Conservation (phyloP, 2,329 filamentous ascomycete genomes). For the Penicillium digitatum region DNA sequence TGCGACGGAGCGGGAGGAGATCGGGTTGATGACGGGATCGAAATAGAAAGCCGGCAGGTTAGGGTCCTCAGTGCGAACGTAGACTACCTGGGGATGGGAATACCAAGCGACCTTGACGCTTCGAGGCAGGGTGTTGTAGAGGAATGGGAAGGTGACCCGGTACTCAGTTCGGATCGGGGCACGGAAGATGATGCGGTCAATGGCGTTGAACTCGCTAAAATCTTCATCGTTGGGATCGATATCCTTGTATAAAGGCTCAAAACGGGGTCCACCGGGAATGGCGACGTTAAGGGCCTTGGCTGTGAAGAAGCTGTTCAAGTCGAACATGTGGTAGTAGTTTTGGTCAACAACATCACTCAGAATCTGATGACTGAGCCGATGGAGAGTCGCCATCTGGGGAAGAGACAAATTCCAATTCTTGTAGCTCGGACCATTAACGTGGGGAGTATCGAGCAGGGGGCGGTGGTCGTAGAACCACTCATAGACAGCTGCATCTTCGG, state of each 20-base stretch:
- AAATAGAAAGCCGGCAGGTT: slow-evolving; percentile 95
- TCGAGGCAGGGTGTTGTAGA: slow-evolving; percentile 93
- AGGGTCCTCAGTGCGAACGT: slow-evolving; percentile 79
- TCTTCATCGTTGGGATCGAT: slow-evolving; percentile 98
- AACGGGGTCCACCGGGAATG: slow-evolving; percentile 92
- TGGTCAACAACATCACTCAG: slow-evolving; percentile 89
- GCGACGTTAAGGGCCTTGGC: slow-evolving; percentile 97
- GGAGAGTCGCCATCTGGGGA: slow-evolving; percentile 92
- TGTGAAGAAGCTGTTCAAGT: slow-evolving; percentile 88
- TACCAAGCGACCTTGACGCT: slow-evolving; percentile 94
- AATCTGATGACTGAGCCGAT: slow-evolving; percentile 84
- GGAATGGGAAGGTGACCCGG: slow-evolving; percentile 85
- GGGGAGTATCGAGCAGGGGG: slow-evolving; percentile 81
- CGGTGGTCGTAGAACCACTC: slow-evolving; percentile 98
- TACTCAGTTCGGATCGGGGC: slow-evolving; percentile 93
- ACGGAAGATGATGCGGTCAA: slow-evolving; percentile 98
- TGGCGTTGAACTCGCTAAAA: slow-evolving; percentile 99
- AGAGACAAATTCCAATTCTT: slow-evolving; percentile 90
- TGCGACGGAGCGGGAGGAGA: slow-evolving; percentile 88
- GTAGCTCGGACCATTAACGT: slow-evolving; percentile 96
- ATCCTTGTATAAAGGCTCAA: slow-evolving; percentile 96
- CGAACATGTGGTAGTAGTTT: slow-evolving; percentile 98
- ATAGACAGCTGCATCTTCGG: slow-evolving; percentile 82
- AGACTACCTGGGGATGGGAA: slow-evolving; percentile 88
- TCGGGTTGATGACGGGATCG: slow-evolving; percentile 95